Base-by-base conservation (phyloP, 2,329 filamentous ascomycete genomes). In the Xylaria sp. region DNA sequence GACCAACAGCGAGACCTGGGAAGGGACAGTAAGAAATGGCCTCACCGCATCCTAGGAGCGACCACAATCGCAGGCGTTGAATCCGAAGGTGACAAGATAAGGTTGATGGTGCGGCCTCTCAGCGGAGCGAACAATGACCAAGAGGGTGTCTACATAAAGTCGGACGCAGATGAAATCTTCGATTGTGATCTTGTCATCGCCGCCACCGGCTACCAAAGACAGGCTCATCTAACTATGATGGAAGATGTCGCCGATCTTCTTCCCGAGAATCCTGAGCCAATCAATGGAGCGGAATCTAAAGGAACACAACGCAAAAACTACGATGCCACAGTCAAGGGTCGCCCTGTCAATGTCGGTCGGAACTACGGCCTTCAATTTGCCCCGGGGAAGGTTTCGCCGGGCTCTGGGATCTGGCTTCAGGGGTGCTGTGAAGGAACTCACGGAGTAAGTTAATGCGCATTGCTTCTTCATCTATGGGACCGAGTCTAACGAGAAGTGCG, bases 351-450 rank as follows among this genome's bases (percentile, higher is more conserved):
- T 18, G 92, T 97, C 1, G 85, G 85, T 37, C 87, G 95, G 62
- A 88, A 98, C 79, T 98, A 98, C 80, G 86, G 86, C 60, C 88
- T 98, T 58, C 83, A 90, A 67, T 93, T 97, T 78, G 85, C 87
- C 58, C 82, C 87, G 1, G 90, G 87, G 35, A 85, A 87, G 57
- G 91, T 98, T 40, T 86, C 89, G n/a, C 78, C 85, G 0, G 88
- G 90, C 53, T 91, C 93, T 16, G 94, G 94, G 3, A 85, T 98
- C 67, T 98, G 93, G 91, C 84, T 98, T 75, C 96, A 98, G 80
- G 95, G 95, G 37, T 98, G 94, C 83, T 97, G 94, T 79, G 94
- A 98, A 84, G 89, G 86, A 70, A 97, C 94, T 40, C 95, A 98
- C 80, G 95, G 95, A 68, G 92, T 95, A 87, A 89, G 92, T 90